Percentiles rank a stretch among this genome's conserved stretches.
phyloP scores from a whole-genome alignment of 345 rosid species.

The Populus simonii region DNA sequence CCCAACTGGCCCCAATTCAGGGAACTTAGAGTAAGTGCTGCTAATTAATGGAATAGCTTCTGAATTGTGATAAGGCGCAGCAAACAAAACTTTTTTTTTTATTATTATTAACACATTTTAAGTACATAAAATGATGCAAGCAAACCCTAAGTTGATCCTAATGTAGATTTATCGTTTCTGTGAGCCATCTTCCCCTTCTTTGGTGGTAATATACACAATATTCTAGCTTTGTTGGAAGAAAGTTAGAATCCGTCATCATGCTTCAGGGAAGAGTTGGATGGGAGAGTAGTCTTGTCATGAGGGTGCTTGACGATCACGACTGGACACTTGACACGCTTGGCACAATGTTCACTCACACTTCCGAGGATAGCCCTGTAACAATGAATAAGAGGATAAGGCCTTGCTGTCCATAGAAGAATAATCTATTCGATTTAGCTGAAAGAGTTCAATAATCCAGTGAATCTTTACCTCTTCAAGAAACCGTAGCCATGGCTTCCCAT shows the following conservation, averaged over 20 bases:
- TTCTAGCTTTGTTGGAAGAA: not conserved
- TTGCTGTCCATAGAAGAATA: not conserved
- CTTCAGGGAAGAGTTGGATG: not conserved
- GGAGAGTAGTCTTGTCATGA: conserved; percentile 5
- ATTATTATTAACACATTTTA: not conserved
- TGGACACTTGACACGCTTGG: conserved; percentile 75
- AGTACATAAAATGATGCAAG: not conserved
- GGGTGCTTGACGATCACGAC: conserved; percentile 75
- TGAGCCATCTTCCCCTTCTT: not conserved
- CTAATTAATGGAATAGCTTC: not conserved
- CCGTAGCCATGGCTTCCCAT: conserved; percentile 97
- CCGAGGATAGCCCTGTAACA: conserved; percentile 66
- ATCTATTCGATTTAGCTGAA: not conserved
- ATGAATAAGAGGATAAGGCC: not conserved
- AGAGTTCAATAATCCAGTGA: not conserved
- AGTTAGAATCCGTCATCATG: not conserved
- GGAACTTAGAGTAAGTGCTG: too few relatives aligned
- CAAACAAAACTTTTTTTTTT: not conserved
- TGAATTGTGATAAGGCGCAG: not conserved
- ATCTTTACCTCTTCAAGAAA: conserved; percentile 72
- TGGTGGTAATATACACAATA: not conserved
- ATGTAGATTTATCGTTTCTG: not conserved
- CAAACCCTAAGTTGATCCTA: not conserved
- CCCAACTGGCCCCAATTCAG: not conserved
- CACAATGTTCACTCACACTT: conserved; percentile 82